A percentile compares a stretch with the other conserved stretches of the same genome.
These are phyloP conservation scores for Spathaspora arborariae DNA, from an alignment of 805 yeast species.

Conservation along the genomic window DNA sequence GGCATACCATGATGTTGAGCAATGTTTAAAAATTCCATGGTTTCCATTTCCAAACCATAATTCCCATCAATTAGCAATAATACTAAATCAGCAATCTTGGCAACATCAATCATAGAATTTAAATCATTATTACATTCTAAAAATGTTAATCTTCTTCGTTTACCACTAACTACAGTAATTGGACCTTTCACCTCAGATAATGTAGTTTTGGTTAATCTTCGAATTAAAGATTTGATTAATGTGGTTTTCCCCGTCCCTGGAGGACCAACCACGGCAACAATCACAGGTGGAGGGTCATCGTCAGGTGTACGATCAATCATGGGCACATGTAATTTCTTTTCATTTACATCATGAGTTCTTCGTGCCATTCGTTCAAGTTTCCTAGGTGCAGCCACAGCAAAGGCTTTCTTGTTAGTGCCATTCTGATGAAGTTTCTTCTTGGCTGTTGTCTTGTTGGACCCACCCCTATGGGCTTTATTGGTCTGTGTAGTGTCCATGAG, in stretches of 20 bases:
- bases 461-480: constrained; percentile 78
- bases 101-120: constrained; percentile 93
- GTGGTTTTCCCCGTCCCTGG: constrained; percentile 98
- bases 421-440: constrained; percentile 86
- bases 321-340: constrained; percentile 88
- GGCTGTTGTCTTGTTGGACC: constrained; percentile 49
- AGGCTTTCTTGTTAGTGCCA: constrained; percentile 53
- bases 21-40: constrained; percentile 95
- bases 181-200: constrained; percentile 90
- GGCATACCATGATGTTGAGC: constrained; percentile 99
- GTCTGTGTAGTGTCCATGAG: constrained; percentile 39
- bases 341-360: constrained; percentile 78
- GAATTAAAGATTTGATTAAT: constrained; percentile 79
- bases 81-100: constrained; percentile 92
- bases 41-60: constrained; percentile 98
- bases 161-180: constrained; percentile 93
- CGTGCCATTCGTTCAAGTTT: constrained; percentile 80
- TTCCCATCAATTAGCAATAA: constrained; percentile 90
- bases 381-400: constrained; percentile 60
- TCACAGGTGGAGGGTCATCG: constrained; percentile 95
- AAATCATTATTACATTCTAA: constrained; percentile 90
- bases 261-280: constrained; percentile 97
- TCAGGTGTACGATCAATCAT: constrained; percentile 98
- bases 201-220: constrained; percentile 84
- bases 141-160: constrained; percentile 86